phyloP scores from a whole-genome alignment of 228 moss, liverwort and hornwort species.

The Sphagnum magellanicum region DNA sequence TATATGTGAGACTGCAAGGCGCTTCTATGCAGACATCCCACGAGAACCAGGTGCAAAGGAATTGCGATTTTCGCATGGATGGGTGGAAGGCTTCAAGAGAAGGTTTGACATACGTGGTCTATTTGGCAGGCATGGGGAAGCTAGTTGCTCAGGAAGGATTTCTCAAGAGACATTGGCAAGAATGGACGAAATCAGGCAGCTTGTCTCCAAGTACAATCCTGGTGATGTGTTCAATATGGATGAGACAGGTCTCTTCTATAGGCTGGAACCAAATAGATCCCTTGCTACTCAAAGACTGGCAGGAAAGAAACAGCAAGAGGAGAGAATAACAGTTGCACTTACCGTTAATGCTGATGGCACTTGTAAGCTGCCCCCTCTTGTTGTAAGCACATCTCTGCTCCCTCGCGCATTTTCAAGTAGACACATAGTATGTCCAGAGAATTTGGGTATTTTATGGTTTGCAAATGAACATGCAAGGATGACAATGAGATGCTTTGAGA shows the following conservation, averaged over 20 bases:
- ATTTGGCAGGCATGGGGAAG: background rate
- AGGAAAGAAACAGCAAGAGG: background rate
- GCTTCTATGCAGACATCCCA: conserved; percentile 1
- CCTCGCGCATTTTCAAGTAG: background rate
- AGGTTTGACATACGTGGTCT: background rate
- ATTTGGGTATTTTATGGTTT: conserved; percentile 5
- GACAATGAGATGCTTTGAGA: background rate
- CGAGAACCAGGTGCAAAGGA: background rate
- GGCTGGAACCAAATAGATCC: conserved; percentile 8
- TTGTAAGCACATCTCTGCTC: background rate
- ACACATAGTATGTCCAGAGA: background rate
- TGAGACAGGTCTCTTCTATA: background rate
- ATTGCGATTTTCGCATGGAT: background rate
- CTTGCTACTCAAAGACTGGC: background rate
- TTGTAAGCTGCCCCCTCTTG: conserved; percentile 5
- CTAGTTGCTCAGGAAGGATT: background rate
- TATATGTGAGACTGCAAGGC: background rate
- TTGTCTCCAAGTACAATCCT: background rate
- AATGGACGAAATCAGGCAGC: background rate
- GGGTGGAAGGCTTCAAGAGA: conserved; percentile 5
- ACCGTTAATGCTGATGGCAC: conserved; percentile 5
- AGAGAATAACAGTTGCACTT: conserved; percentile 2
- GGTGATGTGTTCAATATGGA: conserved; percentile 2
- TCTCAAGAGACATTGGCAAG: background rate
- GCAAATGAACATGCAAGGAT: conserved; percentile 1